Evolutionary conservation across 768 basidiomycete genomes (phyloP).

Genomic region (Amanita molliuscula): DNA sequence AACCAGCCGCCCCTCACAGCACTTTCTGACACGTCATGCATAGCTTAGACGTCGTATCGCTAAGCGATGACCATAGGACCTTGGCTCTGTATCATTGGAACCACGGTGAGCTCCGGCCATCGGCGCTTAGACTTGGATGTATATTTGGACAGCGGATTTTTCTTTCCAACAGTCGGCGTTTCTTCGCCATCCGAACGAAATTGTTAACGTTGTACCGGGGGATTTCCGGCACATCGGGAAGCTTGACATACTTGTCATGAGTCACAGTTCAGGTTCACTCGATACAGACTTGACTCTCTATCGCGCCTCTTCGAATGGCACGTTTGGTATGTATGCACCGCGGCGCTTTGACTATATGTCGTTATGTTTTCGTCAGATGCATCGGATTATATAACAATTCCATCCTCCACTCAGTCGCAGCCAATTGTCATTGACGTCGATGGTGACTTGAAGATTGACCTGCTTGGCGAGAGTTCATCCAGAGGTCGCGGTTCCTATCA

Average conservation of each 20-base stretch:
- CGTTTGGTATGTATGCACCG: constrained; percentile 44
- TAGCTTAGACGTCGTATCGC: constrained; percentile 74
- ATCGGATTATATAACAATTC: constrained; percentile 36
- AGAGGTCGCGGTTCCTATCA: constrained; percentile 32
- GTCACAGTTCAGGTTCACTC: constrained; percentile 34
- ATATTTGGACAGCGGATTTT: constrained; percentile 40
- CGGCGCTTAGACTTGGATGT: background rate
- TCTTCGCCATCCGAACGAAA: constrained; percentile 42
- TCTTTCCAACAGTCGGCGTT: constrained; percentile 37
- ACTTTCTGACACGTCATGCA: constrained; percentile 5
- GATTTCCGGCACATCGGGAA: constrained; percentile 92
- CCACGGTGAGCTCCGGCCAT: constrained; percentile 42
- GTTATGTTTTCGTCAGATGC: constrained; percentile 20
- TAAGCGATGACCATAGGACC: constrained; percentile 67
- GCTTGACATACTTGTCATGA: constrained; percentile 87
- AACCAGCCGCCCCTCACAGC: background rate
- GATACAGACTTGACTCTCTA: constrained; percentile 66
- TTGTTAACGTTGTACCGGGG: constrained; percentile 82
- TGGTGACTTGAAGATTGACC: constrained; percentile 83
- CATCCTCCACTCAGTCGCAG: constrained; percentile 61
- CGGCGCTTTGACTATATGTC: background rate
- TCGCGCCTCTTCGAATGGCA: constrained; percentile 46
- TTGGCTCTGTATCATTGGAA: constrained; percentile 76
- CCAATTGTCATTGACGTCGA: constrained; percentile 82
- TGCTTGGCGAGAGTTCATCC: constrained; percentile 49